These are phyloP conservation scores for Clarireedia paspali DNA, from an alignment of 2,329 filamentous ascomycete genomes.

Conservation along the genomic window DNA sequence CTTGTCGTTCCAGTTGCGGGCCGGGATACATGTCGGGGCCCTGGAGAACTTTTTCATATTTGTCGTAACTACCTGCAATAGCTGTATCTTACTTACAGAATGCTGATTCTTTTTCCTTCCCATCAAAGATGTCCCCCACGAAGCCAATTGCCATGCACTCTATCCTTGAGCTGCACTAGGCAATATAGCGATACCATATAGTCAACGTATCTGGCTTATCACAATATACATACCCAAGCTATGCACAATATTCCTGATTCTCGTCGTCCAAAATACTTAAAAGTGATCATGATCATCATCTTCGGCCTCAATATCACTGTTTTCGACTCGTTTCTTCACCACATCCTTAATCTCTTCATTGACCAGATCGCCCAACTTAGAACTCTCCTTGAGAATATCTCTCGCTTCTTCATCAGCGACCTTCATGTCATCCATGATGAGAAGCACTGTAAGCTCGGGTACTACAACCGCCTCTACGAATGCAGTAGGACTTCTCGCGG, in stretches of 20 bases:
- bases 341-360: conserved; percentile 47
- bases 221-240: neutral
- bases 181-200: neutral
- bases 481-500: conserved; percentile 55
- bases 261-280: neutral
- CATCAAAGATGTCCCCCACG: no score
- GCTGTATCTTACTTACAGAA: no score
- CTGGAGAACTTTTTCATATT: no score
- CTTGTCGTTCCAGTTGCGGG: no score
- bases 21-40: no score
- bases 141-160: no score
- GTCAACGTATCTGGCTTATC: neutral
- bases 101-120: no score
- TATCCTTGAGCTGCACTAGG: neutral
- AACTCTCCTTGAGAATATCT: conserved; percentile 22
- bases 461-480: conserved; percentile 73
- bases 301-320: conserved; percentile 23
- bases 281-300: neutral
- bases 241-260: neutral
- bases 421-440: conserved; percentile 53
- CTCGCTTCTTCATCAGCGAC: conserved; percentile 35
- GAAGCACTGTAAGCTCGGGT: conserved; percentile 52
- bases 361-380: conserved; percentile 20
- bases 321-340: conserved; percentile 48
- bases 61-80: no score